Evolutionary conservation across 805 yeast genomes (phyloP), one percentile per base, ranked within the genome.

Genomic region (Teunomyces atbi): DNA sequence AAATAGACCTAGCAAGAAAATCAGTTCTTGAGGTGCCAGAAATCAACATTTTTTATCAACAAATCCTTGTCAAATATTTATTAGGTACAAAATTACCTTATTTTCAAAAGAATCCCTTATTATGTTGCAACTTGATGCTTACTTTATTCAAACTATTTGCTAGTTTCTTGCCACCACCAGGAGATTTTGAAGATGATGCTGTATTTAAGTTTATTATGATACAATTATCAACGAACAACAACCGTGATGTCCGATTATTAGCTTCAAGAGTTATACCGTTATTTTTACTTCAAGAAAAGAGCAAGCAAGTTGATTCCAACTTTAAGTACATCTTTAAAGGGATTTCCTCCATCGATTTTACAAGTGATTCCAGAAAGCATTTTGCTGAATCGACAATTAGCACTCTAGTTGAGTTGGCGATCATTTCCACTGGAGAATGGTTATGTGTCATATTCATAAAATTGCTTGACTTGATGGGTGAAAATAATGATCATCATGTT

Each of bases 391-490:
- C 85, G 0, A 72, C 81, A 0, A 70, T 82, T 1, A 69, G 62
- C 52, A 74, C 86, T 0, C 81, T 91, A 79, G 81, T 84, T 1
- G 86, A 82, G 44, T 57, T 89, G 29, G 83, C 87, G 0, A 66
- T 78, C 5, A 73, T 83, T 0, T 74, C 84, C 5, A 73, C 76
- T 5, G 94, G 89, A 6, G 90, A 86, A 38, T 71, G 82, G 57
- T 74, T 86, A 35, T 86, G 86, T 59, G 79, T 82, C 1, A 68
- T 87, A 15, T 66, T 89, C 19, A 71, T 86, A 41, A 82, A 82
- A 53, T 61, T 92, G 29, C 74, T 89, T 6, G 84, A 82, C 47
- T 76, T 79, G 19, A 71, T 90, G 50, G 85, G 84, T 4, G 86
- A 85, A 13, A 57, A 71, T 2, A 83, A 83, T 59, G 81, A 79